Conservation (phyloP, 1,139 yeast species). For the Komagataea norvegica region DNA sequence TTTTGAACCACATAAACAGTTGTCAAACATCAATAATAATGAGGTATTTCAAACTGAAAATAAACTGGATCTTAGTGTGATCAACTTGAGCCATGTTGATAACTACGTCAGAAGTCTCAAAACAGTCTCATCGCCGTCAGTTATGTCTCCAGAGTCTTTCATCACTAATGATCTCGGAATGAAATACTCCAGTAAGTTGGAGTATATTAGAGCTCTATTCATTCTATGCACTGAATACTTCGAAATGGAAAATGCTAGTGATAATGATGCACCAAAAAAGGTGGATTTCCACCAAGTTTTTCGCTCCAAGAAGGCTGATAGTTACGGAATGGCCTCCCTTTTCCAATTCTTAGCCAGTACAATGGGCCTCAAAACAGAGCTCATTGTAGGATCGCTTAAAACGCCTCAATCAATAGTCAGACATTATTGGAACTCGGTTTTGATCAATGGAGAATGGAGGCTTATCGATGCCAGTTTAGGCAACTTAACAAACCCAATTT, state of each 20-base stretch:
- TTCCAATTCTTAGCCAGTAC: constrained; percentile 70
- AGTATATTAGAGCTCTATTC: constrained; percentile 57
- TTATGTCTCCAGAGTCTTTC: constrained; percentile 42
- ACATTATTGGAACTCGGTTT: constrained; percentile 85
- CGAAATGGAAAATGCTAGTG: constrained; percentile 33
- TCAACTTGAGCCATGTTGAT: constrained; percentile 31
- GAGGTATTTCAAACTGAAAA: constrained; percentile 31
- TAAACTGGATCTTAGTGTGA: constrained; percentile 30
- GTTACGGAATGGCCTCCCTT: constrained; percentile 72
- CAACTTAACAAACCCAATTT: constrained; percentile 47
- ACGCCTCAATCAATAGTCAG: constrained; percentile 69
- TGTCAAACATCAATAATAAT: constrained; percentile 37
- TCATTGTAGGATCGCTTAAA: constrained; percentile 80
- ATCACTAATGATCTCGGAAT: constrained; percentile 41
- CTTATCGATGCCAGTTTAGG: constrained; percentile 69
- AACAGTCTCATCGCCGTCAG: constrained; percentile 20
- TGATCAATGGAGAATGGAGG: constrained; percentile 72
- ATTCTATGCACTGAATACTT: constrained; percentile 53
- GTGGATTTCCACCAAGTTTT: constrained; percentile 28
- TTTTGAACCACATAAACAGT: constrained; percentile 26
- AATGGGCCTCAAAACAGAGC: constrained; percentile 66
- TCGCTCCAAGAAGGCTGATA: constrained; percentile 47
- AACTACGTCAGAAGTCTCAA: constrained; percentile 24
- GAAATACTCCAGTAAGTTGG: constrained; percentile 42
- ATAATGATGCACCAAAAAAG: constrained; percentile 27